Base-by-base conservation (phyloP, 345 rosid species). In the Dimocarpus longan region DNA sequence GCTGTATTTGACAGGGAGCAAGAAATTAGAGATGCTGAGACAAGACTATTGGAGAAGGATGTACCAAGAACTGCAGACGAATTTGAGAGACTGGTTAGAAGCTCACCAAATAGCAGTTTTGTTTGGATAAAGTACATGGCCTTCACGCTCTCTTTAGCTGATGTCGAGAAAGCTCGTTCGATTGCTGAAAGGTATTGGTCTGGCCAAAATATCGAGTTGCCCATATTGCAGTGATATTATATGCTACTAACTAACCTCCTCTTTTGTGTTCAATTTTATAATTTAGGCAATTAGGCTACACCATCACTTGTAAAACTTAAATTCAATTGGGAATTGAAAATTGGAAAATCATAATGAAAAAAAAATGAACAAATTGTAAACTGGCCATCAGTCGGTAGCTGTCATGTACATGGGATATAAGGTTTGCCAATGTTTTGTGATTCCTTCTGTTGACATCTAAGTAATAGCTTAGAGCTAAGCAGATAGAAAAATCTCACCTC, bases 61-160 rank as follows among this genome's bases (percentile, higher is more conserved):
- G 84, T 84, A 72, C 99, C 99, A 56, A 88, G 86, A 80, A 93
- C 87, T 78, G 88, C 94, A 59, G 99, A 96, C 80, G 98, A 96
- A 74, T 94, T 87, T 86, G 99, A 96, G 90, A 94, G 90, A 86
- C 70, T 91, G 82, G 87, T 96, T 81, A 93, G 95, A 82, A 89
- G 89, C 89, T 94, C 98, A 79, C 99, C 99, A 13, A 93, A 93
- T 80, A 94, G 91, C 89, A 96, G 99, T 83, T 93, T 91, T 76
- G 84, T 90, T 80, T 96, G 99, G 99, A 90, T 96, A 78, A 91
- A 93, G 68, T 96, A 94, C 80, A 91, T 96, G 97, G 93, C 91
- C 57, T 91, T 89, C 81, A 85, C 93, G 95, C 92, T 94, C 64
- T 81, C 89, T 57, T 82, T 91, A 87, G 93, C 94, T 78, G 91